Evolutionary conservation across 495 filamentous ascomycete species (phyloP).

Genomic region (Sabuloglossum arenarium): DNA sequence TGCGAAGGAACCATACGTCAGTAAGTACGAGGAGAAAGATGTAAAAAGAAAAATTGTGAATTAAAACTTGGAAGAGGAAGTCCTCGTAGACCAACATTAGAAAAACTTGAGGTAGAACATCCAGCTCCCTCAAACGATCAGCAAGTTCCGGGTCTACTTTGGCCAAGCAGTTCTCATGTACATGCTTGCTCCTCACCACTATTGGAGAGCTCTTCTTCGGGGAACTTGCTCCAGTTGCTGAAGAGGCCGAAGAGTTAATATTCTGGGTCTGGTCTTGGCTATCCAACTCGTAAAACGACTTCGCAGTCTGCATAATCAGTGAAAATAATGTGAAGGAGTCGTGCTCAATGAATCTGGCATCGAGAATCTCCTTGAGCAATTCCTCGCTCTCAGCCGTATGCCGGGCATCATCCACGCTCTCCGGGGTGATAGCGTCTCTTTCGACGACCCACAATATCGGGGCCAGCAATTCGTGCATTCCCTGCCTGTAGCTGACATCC

Average conservation of each 20-base stretch:
- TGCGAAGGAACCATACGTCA: conserved; percentile 16
- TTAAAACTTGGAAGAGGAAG: background rate
- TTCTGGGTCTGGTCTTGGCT: conserved; percentile 9
- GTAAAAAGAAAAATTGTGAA: background rate
- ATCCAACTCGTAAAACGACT: conserved; percentile 64
- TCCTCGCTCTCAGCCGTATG: conserved; percentile 17
- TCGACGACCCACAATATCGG: conserved; percentile 80
- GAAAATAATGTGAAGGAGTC: conserved; percentile 78
- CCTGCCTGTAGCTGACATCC: conserved; percentile 77
- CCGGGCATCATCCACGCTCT: conserved; percentile 8
- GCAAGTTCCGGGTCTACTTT: conserved; percentile 66
- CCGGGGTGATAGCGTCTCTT: conserved; percentile 48
- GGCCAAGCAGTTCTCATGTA: conserved; percentile 61
- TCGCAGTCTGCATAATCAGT: conserved; percentile 66
- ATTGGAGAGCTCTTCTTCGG: conserved; percentile 48
- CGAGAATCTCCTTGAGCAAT: conserved; percentile 41
- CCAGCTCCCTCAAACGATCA: conserved; percentile 58
- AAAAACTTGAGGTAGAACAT: conserved; percentile 92
- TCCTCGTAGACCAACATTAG: conserved; percentile 46
- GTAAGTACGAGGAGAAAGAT: background rate
- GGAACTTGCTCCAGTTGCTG: conserved; percentile 14
- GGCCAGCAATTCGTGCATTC: conserved; percentile 91
- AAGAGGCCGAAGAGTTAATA: conserved; percentile 10
- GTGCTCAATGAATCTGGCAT: conserved; percentile 59
- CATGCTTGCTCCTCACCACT: conserved; percentile 60